Evolutionary conservation across 108 stramenopile genomes (phyloP).

Genomic region (Pseudonitzschia multiseries): DNA sequence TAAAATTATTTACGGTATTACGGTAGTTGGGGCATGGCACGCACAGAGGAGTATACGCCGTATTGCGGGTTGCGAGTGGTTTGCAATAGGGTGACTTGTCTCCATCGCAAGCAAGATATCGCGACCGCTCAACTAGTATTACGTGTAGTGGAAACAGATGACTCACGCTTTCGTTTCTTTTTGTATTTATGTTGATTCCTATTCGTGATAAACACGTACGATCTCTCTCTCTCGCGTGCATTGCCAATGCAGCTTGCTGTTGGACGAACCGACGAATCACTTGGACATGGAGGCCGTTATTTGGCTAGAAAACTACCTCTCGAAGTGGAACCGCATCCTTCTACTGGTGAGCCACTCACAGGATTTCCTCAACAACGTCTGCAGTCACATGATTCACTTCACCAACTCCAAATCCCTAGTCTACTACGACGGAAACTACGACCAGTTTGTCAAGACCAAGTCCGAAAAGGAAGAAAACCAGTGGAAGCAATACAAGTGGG

Average conservation of each 20-base stretch:
- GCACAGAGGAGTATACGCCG: no score
- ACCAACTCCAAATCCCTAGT: constrained; percentile 71
- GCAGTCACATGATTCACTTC: constrained; percentile 93
- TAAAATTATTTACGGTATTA: no score
- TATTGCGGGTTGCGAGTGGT: no score
- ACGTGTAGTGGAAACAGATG: no score
- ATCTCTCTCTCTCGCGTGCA: neutral
- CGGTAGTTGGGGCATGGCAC: no score
- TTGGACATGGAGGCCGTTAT: constrained; percentile 96
- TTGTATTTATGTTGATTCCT: constrained; percentile 9
- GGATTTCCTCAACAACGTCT: constrained; percentile 98
- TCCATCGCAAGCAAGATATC: no score
- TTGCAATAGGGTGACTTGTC: no score
- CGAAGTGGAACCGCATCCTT: constrained; percentile 91
- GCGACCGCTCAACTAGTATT: no score
- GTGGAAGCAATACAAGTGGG: constrained; percentile 97
- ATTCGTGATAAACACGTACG: neutral
- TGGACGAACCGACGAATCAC: constrained; percentile 82
- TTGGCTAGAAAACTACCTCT: constrained; percentile 98
- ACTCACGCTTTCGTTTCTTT: neutral
- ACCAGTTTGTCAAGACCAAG: constrained; percentile 95
- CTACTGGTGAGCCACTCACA: constrained; percentile 96
- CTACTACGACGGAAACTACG: constrained; percentile 98
- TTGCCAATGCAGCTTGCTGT: constrained; percentile 5
- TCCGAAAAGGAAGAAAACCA: constrained; percentile 91